These are phyloP conservation scores for Aspergillus transmontanensis DNA, from an alignment of 2,329 filamentous ascomycete genomes.

Conservation along the genomic window DNA sequence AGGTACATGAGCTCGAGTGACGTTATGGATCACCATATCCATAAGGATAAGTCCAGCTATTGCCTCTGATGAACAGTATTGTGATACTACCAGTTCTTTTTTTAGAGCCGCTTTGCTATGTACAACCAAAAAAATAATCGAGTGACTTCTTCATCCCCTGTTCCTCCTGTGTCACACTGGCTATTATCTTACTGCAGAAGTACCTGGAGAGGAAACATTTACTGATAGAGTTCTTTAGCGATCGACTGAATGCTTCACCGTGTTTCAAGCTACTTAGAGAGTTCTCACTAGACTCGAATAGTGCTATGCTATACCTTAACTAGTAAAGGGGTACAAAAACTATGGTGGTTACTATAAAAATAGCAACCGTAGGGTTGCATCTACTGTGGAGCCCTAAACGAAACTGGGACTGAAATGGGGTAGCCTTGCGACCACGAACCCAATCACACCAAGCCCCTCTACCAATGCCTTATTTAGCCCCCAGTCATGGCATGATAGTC, in stretches of 20 bases:
- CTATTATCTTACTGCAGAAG: background rate
- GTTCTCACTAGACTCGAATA: background rate
- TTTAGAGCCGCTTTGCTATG: background rate
- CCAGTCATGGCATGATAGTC: background rate
- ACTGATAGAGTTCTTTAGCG: background rate
- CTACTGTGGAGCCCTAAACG: background rate
- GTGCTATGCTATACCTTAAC: background rate
- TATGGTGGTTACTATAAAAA: background rate
- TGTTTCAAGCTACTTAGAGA: background rate
- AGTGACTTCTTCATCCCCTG: background rate
- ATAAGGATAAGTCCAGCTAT: background rate
- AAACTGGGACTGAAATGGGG: background rate
- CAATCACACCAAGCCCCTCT: background rate
- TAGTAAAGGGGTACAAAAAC: background rate
- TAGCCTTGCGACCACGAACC: background rate
- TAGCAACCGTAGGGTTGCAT: conserved; percentile 2
- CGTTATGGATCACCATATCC: too few relatives aligned
- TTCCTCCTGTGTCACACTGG: background rate
- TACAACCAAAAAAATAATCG: background rate
- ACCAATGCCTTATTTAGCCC: background rate
- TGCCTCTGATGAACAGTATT: background rate
- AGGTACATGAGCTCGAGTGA: background rate
- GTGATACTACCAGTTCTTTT: too few relatives aligned
- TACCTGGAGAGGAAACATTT: background rate
- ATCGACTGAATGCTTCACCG: background rate